Evolutionary conservation across 2,329 filamentous ascomycete genomes (phyloP), one percentile per base, ranked within the genome.

Genomic region (Fusarium penzigii): DNA sequence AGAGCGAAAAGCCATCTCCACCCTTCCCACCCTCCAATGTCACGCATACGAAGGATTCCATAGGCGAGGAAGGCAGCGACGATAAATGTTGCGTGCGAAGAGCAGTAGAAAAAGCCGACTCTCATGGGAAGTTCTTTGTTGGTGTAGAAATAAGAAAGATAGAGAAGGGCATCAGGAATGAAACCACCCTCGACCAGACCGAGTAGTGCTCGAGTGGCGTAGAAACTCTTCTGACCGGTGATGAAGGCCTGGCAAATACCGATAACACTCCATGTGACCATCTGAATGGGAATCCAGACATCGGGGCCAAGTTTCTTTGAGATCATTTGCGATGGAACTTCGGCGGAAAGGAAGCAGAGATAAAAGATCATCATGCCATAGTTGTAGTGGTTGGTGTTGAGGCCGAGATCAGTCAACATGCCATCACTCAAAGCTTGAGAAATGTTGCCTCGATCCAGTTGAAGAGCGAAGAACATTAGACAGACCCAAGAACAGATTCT

Each of bases 61-160:
- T 78, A 82, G 2, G 49, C 46, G 3, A 53, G n/a, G 3, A 55
- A 49, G 2, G 53, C 52, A 6, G 48, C 40, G 2, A 56, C n/a
- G 14, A 48, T 52, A 1, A 46, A 36, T 5, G 49, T 47, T 7
- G 46, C 41, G 5, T 58, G 44, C 0, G 49, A 58, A 7, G 43
- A 40, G 9, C 80, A 80, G 86, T 87, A 90, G 68, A 89, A 89
- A 71, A 79, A 88, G 47, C 80, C 81, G 16, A 90, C 71, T 0
- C 87, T 78, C 42, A 81, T 78, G 0, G 86, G 84, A 2, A 90
- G 75, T 66, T 58, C 51, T 16, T 46, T 48, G 10, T 41, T 43
- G 1, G 46, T 89, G 68, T 89, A 90, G 70, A 85, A 90, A 67
- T 89, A 90, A 9, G 79, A 83, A 1, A 89, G 73, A 62, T 88